phyloP scores from a whole-genome alignment of 768 basidiomycete genomes.

The Holtermannia corniformis region DNA sequence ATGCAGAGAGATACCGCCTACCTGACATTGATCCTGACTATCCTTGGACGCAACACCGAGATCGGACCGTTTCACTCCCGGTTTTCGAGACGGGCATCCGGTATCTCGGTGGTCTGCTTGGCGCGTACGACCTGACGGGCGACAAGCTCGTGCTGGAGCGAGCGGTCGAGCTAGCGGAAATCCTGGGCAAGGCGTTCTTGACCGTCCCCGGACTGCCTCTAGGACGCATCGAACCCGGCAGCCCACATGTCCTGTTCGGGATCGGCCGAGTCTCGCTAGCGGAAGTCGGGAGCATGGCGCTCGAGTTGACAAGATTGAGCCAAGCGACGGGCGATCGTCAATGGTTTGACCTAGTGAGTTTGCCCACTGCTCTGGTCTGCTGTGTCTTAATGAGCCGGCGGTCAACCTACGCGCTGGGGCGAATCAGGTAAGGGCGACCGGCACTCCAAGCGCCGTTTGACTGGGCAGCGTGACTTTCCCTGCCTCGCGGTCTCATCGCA shows the following conservation, averaged over 20 bases:
- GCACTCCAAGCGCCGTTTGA: not conserved
- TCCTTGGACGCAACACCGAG: slow-evolving; percentile 8
- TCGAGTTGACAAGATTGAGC: slow-evolving; percentile 43
- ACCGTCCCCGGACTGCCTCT: slow-evolving; percentile 40
- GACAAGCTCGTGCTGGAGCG: slow-evolving; percentile 43
- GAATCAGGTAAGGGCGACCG: too few relatives aligned
- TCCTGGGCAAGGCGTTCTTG: slow-evolving; percentile 40
- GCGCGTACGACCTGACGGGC: slow-evolving; percentile 44
- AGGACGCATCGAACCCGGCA: slow-evolving; percentile 38
- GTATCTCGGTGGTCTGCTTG: slow-evolving; percentile 44
- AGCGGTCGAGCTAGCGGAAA: slow-evolving; percentile 42
- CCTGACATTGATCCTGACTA: slow-evolving; percentile 4
- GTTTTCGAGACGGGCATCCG: slow-evolving; percentile 45
- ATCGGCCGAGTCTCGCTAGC: slow-evolving; percentile 29
- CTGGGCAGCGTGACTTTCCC: not conserved
- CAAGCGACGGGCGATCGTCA: slow-evolving; percentile 41
- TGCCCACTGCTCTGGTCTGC: not conserved
- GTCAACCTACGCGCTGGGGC: not conserved
- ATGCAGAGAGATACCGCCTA: not conserved
- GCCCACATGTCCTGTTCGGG: slow-evolving; percentile 5
- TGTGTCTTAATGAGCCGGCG: not conserved
- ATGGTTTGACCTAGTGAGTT: slow-evolving; percentile 39
- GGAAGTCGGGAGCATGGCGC: slow-evolving; percentile 42
- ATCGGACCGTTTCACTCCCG: slow-evolving; percentile 17
- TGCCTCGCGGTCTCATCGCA: not conserved